A percentile compares a stretch with the other conserved stretches of the same genome.
phyloP scores from a whole-genome alignment of 2,329 filamentous ascomycete species.

The Graphiopsis chlorocephala region DNA sequence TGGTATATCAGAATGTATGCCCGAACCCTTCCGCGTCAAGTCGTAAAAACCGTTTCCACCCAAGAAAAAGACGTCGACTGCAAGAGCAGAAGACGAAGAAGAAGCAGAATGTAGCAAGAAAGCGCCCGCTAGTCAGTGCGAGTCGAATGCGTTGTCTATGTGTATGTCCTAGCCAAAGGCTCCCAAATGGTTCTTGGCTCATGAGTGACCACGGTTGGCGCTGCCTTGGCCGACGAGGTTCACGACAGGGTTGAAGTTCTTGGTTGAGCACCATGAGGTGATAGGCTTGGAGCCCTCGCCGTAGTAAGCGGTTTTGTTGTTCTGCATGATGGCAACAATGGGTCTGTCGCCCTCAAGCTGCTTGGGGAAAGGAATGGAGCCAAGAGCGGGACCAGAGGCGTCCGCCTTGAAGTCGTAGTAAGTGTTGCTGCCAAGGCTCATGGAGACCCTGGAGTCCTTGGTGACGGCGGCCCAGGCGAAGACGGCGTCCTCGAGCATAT shows the following conservation, averaged over 20 bases:
- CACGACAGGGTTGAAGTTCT: conserved; percentile 39
- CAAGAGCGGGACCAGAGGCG: conserved; percentile 30
- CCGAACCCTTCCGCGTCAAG: conserved; percentile 2
- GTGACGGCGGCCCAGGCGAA: conserved; percentile 39
- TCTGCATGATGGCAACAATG: conserved; percentile 33
- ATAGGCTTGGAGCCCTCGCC: conserved; percentile 30
- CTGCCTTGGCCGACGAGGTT: conserved; percentile 32
- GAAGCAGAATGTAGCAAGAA: background rate
- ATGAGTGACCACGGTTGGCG: conserved; percentile 18
- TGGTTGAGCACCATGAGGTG: conserved; percentile 30
- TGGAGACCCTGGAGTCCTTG: conserved; percentile 31
- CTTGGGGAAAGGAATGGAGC: conserved; percentile 34
- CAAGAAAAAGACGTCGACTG: background rate
- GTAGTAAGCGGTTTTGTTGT: conserved; percentile 26
- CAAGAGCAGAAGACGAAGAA: background rate
- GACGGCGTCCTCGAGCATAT: conserved; percentile 36
- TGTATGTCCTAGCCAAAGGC: background rate
- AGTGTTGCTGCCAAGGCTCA: conserved; percentile 35
- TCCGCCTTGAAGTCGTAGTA: conserved; percentile 35
- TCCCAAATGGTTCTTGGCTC: background rate
- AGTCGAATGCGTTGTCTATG: background rate
- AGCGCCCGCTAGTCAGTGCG: background rate
- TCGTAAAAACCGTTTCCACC: conserved; percentile 4
- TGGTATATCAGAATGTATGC: conserved; percentile 15
- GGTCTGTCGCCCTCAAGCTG: conserved; percentile 32